A percentile compares a stretch with the other conserved stretches of the same genome.
Conservation (phyloP, 306 rosid species). For the Canavalia gladiata region DNA sequence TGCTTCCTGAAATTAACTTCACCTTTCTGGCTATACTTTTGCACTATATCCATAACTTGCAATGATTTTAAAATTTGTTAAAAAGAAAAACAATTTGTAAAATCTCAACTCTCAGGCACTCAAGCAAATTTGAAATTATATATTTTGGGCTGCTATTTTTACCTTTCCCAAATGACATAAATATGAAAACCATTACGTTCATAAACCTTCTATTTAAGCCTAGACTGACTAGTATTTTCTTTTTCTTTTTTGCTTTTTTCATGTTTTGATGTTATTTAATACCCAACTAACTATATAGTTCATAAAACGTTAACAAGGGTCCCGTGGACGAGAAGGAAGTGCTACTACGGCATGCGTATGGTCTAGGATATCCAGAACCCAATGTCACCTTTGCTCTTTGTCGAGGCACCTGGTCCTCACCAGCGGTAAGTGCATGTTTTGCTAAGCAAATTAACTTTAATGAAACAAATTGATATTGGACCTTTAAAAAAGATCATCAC, state of each 20-base stretch:
- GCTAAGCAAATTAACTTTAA: not conserved
- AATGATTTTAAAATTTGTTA: not conserved
- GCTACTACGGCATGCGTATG: conserved; percentile 73
- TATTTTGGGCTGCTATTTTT: not conserved
- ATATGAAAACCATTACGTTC: not conserved
- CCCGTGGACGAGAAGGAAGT: conserved; percentile 76
- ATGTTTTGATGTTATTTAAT: not conserved
- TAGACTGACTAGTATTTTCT: not conserved
- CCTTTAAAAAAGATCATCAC: too few species aligned
- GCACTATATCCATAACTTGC: not conserved
- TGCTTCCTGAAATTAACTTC: not conserved
- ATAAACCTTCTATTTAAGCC: not conserved
- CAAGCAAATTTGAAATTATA: not conserved
- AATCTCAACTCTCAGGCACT: not conserved
- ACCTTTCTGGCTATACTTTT: too few species aligned
- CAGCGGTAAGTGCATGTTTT: conserved; percentile 71
- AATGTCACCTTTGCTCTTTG: conserved; percentile 89
- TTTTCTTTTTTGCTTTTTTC: not conserved
- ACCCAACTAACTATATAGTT: conserved; percentile 30
- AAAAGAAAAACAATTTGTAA: not conserved
- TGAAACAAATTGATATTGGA: not conserved
- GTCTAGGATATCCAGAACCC: conserved; percentile 92
- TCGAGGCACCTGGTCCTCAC: conserved; percentile 93
- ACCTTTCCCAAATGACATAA: not conserved
- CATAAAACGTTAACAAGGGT: conserved; percentile 50